Conservation (phyloP, 257 asterid species). For the Petunia axillaris region DNA sequence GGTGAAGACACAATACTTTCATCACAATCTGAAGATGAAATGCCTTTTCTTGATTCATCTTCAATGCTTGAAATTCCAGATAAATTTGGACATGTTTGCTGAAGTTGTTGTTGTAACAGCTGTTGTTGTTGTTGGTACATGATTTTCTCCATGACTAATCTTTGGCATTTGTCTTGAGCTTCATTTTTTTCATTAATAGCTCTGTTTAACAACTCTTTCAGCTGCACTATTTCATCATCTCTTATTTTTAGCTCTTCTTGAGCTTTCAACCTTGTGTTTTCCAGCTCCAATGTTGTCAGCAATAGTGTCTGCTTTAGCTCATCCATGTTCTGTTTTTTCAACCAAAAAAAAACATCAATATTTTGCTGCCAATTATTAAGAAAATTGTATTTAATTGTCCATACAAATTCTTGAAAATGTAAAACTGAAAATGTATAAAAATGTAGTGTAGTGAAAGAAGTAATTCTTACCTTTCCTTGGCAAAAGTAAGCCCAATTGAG, state of each 20-base stretch:
- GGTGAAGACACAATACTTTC: constrained; percentile 85
- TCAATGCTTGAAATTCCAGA: constrained; percentile 67
- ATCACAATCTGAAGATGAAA: constrained; percentile 74
- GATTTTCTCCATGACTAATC: constrained; percentile 41
- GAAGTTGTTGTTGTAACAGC: constrained; percentile 33
- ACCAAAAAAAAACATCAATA: neutral
- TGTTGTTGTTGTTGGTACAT: constrained; percentile 45
- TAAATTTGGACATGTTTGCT: constrained; percentile 43
- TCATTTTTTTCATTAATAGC: constrained; percentile 61
- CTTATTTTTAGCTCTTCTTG: constrained; percentile 62
- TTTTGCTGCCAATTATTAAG: neutral
- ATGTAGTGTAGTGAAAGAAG: neutral
- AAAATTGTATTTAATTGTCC: neutral
- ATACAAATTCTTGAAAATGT: neutral
- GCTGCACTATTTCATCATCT: constrained; percentile 64
- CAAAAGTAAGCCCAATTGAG: constrained; percentile 63
- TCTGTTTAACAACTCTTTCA: constrained; percentile 46
- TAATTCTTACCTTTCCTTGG: constrained; percentile 68
- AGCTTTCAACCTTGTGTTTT: constrained; percentile 58
- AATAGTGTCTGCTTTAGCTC: constrained; percentile 64
- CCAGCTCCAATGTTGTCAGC: constrained; percentile 64
- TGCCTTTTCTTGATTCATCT: constrained; percentile 60
- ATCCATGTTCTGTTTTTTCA: constrained; percentile 64
- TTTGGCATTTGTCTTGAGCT: constrained; percentile 66
- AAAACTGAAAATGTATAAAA: neutral